Evolutionary conservation across 2,329 filamentous ascomycete genomes (phyloP), one percentile per base, ranked within the genome.

Genomic region (Thelonectria rubi): DNA sequence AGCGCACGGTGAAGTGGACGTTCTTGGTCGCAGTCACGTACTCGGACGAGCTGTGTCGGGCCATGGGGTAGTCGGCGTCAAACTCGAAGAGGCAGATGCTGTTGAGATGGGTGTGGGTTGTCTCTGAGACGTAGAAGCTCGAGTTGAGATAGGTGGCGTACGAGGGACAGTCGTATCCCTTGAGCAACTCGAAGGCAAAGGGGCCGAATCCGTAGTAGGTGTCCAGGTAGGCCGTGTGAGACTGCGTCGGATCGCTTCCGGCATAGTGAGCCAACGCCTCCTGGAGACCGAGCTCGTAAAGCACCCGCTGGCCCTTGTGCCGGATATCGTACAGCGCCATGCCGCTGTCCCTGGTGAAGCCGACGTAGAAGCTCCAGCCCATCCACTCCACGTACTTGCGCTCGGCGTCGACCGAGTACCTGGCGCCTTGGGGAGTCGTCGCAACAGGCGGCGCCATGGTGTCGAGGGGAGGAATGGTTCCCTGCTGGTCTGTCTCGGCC

Each of bases 51-150:
- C 58, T 60, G 47, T 60, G 58, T 1, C 85, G 77, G 51, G 79
- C 78, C 1, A 87, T 78, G 1, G 84, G 79, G 65, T 79, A 81
- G 43, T 81, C 81, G 1, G 81, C 73, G 15, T 81, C 80, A 54
- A 76, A 79, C 69, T 87, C 85, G 61, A 87, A 87, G 26, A 87
- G 60, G 66, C 86, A 89, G 43, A 88, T 80, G 59, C 79, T 81
- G 69, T 83, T 79, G 1, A 76, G 72, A 55, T 85, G 81, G 0
- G 77, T 80, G 60, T 78, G 75, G 0, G 79, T 80, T 2, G 75
- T 79, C 58, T 81, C 80, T 1, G 71, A 73, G 3, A 77, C 76
- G 57, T 80, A 82, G 55, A 81, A 82, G 3, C 77, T 76, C 1
- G 76, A 75, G 68, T 85, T 81, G 40, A 85, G 75, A 61, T 81